A percentile compares a stretch with the other conserved stretches of the same genome.
Evolutionary conservation across 2,329 filamentous ascomycete genomes (phyloP).

Genomic region (Aspergillus flavus): DNA sequence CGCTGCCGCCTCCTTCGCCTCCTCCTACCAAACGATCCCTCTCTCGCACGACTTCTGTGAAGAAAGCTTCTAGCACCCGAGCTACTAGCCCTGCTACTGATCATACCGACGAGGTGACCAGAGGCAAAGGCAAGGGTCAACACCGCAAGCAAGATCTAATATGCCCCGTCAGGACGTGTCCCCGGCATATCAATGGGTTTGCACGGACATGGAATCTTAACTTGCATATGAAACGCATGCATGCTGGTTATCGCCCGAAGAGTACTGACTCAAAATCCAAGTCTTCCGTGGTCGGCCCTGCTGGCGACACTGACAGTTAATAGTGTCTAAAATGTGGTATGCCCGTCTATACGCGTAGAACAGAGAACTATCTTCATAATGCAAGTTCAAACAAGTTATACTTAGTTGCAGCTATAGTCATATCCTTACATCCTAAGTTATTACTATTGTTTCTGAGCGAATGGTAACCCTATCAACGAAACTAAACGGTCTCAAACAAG

Average conservation of each 20-base stretch:
- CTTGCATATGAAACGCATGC: slow-evolving; percentile 37
- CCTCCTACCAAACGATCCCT: slow-evolving; percentile 7
- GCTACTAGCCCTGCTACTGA: slow-evolving; percentile 14
- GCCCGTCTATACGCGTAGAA: neutral
- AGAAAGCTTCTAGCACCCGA: slow-evolving; percentile 12
- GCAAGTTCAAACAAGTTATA: neutral
- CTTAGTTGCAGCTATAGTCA: neutral
- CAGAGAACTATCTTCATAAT: neutral
- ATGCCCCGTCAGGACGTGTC: slow-evolving; percentile 35
- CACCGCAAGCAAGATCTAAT: slow-evolving; percentile 32
- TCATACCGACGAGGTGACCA: neutral
- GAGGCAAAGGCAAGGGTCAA: slow-evolving; percentile 26
- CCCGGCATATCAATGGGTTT: slow-evolving; percentile 35
- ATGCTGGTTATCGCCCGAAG: slow-evolving; percentile 25
- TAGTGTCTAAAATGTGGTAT: neutral
- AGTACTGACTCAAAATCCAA: slow-evolving; percentile 4
- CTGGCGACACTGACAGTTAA: neutral
- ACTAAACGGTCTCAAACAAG: neutral
- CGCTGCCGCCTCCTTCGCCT: slow-evolving; percentile 7
- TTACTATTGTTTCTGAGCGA: neutral
- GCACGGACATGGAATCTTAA: slow-evolving; percentile 42
- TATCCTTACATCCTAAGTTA: neutral
- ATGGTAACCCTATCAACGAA: too few relatives aligned
- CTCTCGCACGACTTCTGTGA: slow-evolving; percentile 15
- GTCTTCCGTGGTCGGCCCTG: neutral